Base-by-base conservation (phyloP, 371 early-diverging fungal species). In the Syncephalastrum monosporum region DNA sequence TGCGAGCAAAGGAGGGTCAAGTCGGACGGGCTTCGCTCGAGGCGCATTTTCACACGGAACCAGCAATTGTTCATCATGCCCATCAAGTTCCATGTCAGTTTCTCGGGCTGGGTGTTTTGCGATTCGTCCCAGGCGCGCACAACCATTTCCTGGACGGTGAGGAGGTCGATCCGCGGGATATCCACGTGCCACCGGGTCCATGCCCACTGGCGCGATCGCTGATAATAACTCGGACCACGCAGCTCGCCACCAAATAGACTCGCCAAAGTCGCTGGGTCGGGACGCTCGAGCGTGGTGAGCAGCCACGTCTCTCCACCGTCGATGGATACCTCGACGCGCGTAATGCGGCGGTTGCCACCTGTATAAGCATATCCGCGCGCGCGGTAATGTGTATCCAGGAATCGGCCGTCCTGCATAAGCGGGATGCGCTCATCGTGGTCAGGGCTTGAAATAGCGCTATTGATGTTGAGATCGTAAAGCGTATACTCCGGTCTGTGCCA, bases 61-160 rank as follows among this genome's bases (percentile, higher is more conserved):
- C 86, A 90, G 42, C 84, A 72, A 60, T 91, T 92, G 71, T 92
- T 88, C 86, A 92, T 89, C 76, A 91, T 89, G 29, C 91, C 91
- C 71, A 89, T 82, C 42, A 88, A 72, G 63, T 91, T 91, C 92
- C 92, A 93, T n/a, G 82, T 86, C 12, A 83, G 70, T 5, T 80
- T 64, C 43, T 73, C 67, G 1, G 93, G 93, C 65, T 92, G 92
- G 4, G 87, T 87, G 67, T 91, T 91, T 54, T 76, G 75, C 4
- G 77, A 71, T 10, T 79, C 73, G 61, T 93, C 91, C 90, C 89
- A 90, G 2, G 90, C 90, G 24, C 91, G 75, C 41, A 90, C 83
- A 13, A 67, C 65, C 8, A 92, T 75, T 24, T 84, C 81, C 47
- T 75, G 71, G 57, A 74, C 68, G 16, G 69, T 59, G 13, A 81